A percentile compares a stretch with the other conserved stretches of the same genome.
phyloP scores from a whole-genome alignment of 352 stramenopile genomes.

The Pythium sukuiense region DNA sequence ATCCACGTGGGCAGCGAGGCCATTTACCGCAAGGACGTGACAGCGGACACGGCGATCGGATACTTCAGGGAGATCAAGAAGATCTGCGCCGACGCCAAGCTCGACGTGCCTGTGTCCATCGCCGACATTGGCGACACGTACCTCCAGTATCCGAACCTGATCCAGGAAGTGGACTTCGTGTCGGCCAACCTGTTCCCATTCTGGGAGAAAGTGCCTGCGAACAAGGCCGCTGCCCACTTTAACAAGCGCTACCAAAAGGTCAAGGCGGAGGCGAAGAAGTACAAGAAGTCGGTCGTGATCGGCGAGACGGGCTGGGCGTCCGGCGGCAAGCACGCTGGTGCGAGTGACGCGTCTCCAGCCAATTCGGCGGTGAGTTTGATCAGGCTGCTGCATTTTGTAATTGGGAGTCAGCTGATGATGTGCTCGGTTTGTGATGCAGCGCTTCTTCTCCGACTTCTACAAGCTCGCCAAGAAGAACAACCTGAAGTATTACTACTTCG shows the following conservation, averaged over 20 bases:
- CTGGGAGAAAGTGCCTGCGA: slow-evolving; percentile 47
- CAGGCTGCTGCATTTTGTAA: no score
- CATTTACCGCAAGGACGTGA: slow-evolving; percentile 63
- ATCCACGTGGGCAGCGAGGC: slow-evolving; percentile 72
- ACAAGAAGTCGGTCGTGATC: slow-evolving; percentile 53
- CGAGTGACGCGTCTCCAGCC: slow-evolving; percentile 33
- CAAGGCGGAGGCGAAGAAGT: slow-evolving; percentile 24
- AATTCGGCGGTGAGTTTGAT: slow-evolving; percentile 35
- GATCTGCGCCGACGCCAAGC: slow-evolving; percentile 27
- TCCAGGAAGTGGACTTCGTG: slow-evolving; percentile 50
- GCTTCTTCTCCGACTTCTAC: slow-evolving; percentile 64
- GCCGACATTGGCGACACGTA: slow-evolving; percentile 63
- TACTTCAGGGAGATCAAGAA: slow-evolving; percentile 44
- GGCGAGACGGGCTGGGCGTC: slow-evolving; percentile 69
- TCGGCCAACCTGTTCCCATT: slow-evolving; percentile 68
- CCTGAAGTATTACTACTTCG: slow-evolving; percentile 71
- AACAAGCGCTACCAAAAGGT: slow-evolving; percentile 38
- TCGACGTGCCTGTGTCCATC: slow-evolving; percentile 50
- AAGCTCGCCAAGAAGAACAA: slow-evolving; percentile 36
- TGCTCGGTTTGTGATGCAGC: no score
- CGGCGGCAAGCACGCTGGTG: slow-evolving; percentile 33
- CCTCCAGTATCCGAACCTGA: slow-evolving; percentile 42
- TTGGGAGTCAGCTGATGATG: no score
- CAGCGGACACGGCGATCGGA: slow-evolving; percentile 33
- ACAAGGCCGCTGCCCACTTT: slow-evolving; percentile 42